Evolutionary conservation across 2,329 filamentous ascomycete genomes (phyloP), one percentile per base, ranked within the genome.

Genomic region (Colletotrichum tofieldiae): DNA sequence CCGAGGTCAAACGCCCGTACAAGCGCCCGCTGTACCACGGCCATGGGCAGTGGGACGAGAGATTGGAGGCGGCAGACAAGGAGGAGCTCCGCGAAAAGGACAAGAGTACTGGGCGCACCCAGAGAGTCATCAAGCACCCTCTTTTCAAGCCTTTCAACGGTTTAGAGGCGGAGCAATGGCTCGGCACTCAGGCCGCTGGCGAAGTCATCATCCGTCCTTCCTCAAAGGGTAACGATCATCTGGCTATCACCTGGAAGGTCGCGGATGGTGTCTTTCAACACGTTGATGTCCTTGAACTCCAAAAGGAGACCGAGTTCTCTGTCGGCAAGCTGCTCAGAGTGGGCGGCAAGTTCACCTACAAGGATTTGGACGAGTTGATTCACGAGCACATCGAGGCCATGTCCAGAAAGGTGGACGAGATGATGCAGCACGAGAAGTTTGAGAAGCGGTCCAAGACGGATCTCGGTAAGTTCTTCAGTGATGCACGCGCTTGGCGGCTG

Each of bases 221-320:
- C 0, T 98, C 95, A 37, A 98, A 97, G 82, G 96, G 96, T 55
- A 93, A 94, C 71, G 96, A 99, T 81, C 96, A 99, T 84, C 87
- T 99, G 67, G 95, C 96, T 9, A 91, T 99, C 58, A 99, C 96
- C 0, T 99, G 96, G 96, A 99, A 99, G 86, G 95, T 99, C 18
- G 93, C 94, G 1, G 95, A 98, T 80, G 93, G 93, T 72, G 92
- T 98, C n/a, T 99, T 95, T 81, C 95, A 99, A 83, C 96, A 99
- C 82, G 94, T 99, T 75, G 96, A 99, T 82, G 96, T 99, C 43
- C 88, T 99, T 49, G 96, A 99, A 84, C 88, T 99, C 79, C 94
- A 97, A 82, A 99, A 99, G 84, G 94, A 98, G 74, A 98, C 95
- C 74, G 96, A 98, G 81, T 98, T 98, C 81, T 95, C 95, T 0